Evolutionary conservation across 345 rosid genomes (phyloP).

Genomic region (Cardamine resedifolia): DNA sequence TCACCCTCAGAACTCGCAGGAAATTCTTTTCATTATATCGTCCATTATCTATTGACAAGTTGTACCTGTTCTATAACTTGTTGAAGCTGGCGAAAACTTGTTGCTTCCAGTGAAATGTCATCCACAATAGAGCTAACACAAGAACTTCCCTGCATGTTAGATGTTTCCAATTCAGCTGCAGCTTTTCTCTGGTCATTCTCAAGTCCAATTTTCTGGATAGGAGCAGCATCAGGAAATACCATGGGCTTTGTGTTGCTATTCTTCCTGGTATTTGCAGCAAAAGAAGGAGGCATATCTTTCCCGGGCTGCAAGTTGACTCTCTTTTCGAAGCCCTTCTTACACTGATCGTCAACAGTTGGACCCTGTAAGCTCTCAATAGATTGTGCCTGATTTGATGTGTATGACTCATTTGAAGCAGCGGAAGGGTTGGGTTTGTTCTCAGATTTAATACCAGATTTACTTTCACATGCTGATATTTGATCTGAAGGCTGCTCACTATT

Average conservation of each 20-base stretch:
- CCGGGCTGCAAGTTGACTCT: slow-evolving; percentile 34
- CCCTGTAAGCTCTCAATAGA: slow-evolving; percentile 47
- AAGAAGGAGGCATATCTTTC: slow-evolving; percentile 36
- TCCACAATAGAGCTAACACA: slow-evolving; percentile 58
- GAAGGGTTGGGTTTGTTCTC: slow-evolving; percentile 48
- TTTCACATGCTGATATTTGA: slow-evolving; percentile 51
- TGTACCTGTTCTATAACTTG: slow-evolving; percentile 74
- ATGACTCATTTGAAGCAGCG: slow-evolving; percentile 50
- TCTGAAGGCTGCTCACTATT: slow-evolving; percentile 44
- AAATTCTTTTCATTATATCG: background rate
- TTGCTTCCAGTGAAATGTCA: slow-evolving; percentile 74
- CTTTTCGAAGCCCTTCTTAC: slow-evolving; percentile 35
- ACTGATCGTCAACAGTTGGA: slow-evolving; percentile 41
- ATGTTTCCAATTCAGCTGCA: slow-evolving; percentile 48
- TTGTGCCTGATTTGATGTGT: slow-evolving; percentile 58
- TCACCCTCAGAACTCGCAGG: slow-evolving; percentile 4
- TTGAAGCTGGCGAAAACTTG: slow-evolving; percentile 85
- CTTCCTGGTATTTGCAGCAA: slow-evolving; percentile 38
- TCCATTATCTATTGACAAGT: slow-evolving; percentile 10
- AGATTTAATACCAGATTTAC: slow-evolving; percentile 50
- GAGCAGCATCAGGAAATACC: slow-evolving; percentile 44
- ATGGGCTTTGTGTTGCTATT: slow-evolving; percentile 38
- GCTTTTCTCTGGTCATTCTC: slow-evolving; percentile 39
- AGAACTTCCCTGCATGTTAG: slow-evolving; percentile 59
- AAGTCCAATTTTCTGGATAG: slow-evolving; percentile 47